phyloP scores from a whole-genome alignment of 2,329 filamentous ascomycete genomes.

The Xenosphaeropsis pyriputrescens region DNA sequence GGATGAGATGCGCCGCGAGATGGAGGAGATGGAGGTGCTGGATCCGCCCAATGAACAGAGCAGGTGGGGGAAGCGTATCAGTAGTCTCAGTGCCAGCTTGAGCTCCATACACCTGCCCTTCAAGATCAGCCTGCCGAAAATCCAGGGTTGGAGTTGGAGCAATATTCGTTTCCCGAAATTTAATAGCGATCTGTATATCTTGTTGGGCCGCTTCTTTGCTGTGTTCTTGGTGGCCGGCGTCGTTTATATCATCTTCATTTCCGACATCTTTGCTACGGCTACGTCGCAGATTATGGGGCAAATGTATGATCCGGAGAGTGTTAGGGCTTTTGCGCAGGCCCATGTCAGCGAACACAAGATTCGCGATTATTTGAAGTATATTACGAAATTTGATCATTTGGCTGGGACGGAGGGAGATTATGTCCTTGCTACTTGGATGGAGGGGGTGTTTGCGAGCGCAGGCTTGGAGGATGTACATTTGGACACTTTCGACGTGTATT shows the following conservation, averaged over 20 bases:
- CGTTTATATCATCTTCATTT: conserved; percentile 74
- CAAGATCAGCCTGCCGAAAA: conserved; percentile 12
- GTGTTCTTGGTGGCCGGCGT: conserved; percentile 62
- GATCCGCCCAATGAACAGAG: conserved; percentile 41
- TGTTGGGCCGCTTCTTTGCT: conserved; percentile 60
- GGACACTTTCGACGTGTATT: conserved; percentile 74
- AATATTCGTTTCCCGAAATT: conserved; percentile 11
- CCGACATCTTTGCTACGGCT: conserved; percentile 62
- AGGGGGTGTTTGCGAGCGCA: conserved; percentile 58
- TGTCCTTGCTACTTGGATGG: conserved; percentile 70
- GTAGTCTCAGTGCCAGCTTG: conserved; percentile 15
- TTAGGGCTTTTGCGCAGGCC: conserved; percentile 60
- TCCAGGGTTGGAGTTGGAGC: conserved; percentile 2
- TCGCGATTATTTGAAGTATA: conserved; percentile 58
- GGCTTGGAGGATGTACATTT: conserved; percentile 62
- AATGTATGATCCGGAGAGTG: conserved; percentile 71
- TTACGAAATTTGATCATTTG: conserved; percentile 76
- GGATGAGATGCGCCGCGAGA: conserved; percentile 59
- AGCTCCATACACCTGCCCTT: conserved; percentile 17
- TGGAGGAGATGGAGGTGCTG: conserved; percentile 80
- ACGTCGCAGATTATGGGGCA: conserved; percentile 47
- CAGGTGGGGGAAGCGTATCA: conserved; percentile 20
- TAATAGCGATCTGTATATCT: conserved; percentile 31
- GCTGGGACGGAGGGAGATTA: conserved; percentile 92
- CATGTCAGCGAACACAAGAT: conserved; percentile 58